Evolutionary conservation across 768 basidiomycete genomes (phyloP), one percentile per base, ranked within the genome.

Genomic region (Pholiota conissans): DNA sequence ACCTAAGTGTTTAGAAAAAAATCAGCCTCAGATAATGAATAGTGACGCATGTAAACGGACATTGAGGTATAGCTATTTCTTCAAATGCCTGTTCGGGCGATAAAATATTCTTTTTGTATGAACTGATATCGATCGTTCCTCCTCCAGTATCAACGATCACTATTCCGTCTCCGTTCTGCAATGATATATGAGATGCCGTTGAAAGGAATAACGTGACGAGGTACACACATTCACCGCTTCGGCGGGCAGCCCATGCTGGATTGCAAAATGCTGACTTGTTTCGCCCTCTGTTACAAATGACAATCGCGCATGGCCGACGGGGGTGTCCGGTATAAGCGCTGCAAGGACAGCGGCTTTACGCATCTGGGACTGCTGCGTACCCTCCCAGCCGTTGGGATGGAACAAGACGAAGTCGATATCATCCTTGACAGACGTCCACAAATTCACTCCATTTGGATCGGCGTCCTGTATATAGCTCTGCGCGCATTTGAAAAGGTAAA

Each of bases 91-190:
- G 56, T 1, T 60, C 70, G 61, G 60, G 5, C n/a, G n/a, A n/a
- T n/a, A n/a, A n/a, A n/a, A n/a, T n/a, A 20, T 64, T 64, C 61
- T 76, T 73, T 11, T 71, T 72, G 53, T 85, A 86, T 10, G 80
- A 73, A 57, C 82, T 85, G 37, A 86, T 71, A 59, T 87, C 85
- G 26, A 87, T 72, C 0, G 84, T 87, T 18, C 84, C 85, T 40
- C 84, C 84, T 5, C 85, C 85, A 3, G 84, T 83, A 57, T 87
- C 84, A n/a, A 86, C 78, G 30, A 86, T 72, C 57, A 83, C 71
- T 5, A 60, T 26, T 16, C 48, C 49, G 26, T 51, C 42, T n/a
- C 52, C 52, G 29, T 52, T 35, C 47, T 57, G 40, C 2, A 45
- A 39, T 7, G 2, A 9, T 13, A 26, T n/a, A 5, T n/a, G 22